Evolutionary conservation across 2,329 filamentous ascomycete genomes (phyloP), one percentile per base, ranked within the genome.

Genomic region (Lasiodiplodia gonubiensis): DNA sequence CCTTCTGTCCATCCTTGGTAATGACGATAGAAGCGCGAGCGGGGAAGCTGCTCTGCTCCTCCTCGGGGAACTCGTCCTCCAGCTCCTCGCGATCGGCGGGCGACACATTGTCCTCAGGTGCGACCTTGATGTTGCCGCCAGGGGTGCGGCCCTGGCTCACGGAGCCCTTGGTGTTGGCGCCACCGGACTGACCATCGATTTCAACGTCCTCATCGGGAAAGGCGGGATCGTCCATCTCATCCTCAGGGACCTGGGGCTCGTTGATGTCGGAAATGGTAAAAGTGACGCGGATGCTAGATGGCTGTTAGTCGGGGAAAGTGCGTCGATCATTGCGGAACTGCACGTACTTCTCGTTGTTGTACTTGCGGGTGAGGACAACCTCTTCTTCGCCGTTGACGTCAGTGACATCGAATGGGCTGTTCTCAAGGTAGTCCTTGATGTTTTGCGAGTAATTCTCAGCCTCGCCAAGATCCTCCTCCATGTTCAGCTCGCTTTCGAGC

Each of bases 321-420:
- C 14, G 8, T 16, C 1, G 12, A 5, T 3, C 23, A n/a, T 6
- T 39, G 53, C 27, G 10, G 6, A 14, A 18, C n/a, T 18, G 46
- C 89, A 81, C 89, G 81, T 81, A 95, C 93, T 90, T 92, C 85
- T 99, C 95, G 70, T 97, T 90, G 74, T 91, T 92, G 76, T 92
- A 94, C 71, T 87, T 90, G 76, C 94, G 91, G 69, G 89, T 91
- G 72, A 99, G 86, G 75, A 91, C 86, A 72, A 99, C 92, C 73
- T 97, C 93, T 83, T 98, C 92, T 80, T 93, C 87, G 70, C 95
- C 95, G 33, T 90, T 85, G 37, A 86, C 88, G 80, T 99, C 95
- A 75, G 92, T 85, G 69, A 90, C 79, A 82, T 94, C 86, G 80
- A 93, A 99, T 49, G 90, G 87, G 76, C 90, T 90, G 82, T 92